Evolutionary conservation across 75 land plant species (phyloP), one percentile per base, ranked within the genome.

Genomic region (Larix kaempferi): DNA sequence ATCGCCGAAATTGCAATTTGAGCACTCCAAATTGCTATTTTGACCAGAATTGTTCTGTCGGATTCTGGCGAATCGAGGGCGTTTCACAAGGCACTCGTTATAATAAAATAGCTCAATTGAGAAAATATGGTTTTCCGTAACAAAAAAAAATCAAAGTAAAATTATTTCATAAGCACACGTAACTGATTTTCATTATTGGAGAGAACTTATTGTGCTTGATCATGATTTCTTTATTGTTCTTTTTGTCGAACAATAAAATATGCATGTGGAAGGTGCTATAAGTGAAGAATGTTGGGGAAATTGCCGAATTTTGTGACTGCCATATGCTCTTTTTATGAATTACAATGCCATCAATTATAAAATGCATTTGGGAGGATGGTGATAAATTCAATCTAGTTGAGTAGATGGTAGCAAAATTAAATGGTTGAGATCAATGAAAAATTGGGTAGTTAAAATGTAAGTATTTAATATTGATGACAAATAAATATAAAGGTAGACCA

Each of bases 231-330:
- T n/a, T 37, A 29, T 21, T n/a, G 52, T 44, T 67, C 3, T n/a
- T 67, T 21, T 67, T 67, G 33, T 67, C 2, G 21, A n/a, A 49
- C 72, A 67, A 49, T 67, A n/a, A 67, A 67, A 67, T 67, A 41
- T 67, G 72, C 44, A 19, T 39, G 49, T 67, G n/a, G 6, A 3
- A 19, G 72, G 39, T 39, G 22, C 39, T 21, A 39, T n/a, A 2
- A 67, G 72, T 11, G 39, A 67, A 41, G 21, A 44, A 19, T 21
- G 49, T 7, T 67, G 22, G 39, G 44, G 22, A 7, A 39, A 67
- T 67, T 67, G 72, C 72, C 72, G 39, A 39, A 22, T 67, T 37
- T 37, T 35, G 39, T 39, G 52, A 39, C 23, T 12, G 10, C 72
- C 23, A 39, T 35, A 67, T 67, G 35, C 33, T 35, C 19, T 39